Base-by-base conservation (phyloP, 305 asterid genomes). In the Solanum hybrid region DNA sequence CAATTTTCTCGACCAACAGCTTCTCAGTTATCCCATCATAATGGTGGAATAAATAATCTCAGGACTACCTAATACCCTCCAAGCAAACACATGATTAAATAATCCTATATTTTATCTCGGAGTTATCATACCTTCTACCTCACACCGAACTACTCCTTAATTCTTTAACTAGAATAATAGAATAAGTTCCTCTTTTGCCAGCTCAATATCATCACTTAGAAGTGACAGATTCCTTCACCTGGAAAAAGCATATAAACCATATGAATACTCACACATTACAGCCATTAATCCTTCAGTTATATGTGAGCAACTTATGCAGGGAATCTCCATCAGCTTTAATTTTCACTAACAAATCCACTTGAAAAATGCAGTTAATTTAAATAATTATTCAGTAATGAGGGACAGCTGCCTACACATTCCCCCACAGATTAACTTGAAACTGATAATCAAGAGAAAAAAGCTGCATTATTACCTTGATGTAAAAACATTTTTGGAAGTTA, bases 121-220 rank as follows among this genome's bases (percentile, higher is more conserved):
- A 4, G 5, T 64, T 22, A 64, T 3, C 24, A 64, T 22, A 64
- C 27, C 72, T 64, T 64, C 26, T 22, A 22, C 11, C 13, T 64
- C 72, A 64, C 72, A 8, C 13, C 1, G 0, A 0, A 64, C 72
- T n/a, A 64, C 72, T 15, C 22, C 64, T 51, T 3, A 51, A 1
- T 60, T 56, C 69, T 17, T 56, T 56, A 17, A 19, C 69, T 7
- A 51, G 69, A 92, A 97, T 94, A 51, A 91, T 93, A 87, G 89
- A 26, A 95, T 94, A 31, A 96, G 95, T 92, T 96, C 98, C 92
- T 95, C 98, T 86, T 92, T 93, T 75, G 98, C 98, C 89, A 96
- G 94, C 93, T 64, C 98, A 10, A 94, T 75, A 77, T 96, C 99
- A 87, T 95, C 97, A 2, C 90, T 93, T 89, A 95, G 94, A 90